Evolutionary conservation across 768 basidiomycete species (phyloP).

Genomic region (Chlorophyllum brunneum): DNA sequence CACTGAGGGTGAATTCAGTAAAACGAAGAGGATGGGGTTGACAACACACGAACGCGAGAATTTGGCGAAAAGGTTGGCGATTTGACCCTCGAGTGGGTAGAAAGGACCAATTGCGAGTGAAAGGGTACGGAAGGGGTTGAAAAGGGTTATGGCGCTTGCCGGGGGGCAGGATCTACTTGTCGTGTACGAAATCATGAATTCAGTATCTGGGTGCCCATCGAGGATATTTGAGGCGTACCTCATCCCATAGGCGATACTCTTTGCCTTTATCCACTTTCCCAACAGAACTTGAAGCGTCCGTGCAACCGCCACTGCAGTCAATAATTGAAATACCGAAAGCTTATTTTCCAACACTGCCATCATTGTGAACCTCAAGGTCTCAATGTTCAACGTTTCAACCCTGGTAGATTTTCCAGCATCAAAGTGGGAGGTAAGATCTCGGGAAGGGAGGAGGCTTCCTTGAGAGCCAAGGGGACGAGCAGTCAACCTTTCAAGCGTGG

Average conservation of each 20-base stretch:
- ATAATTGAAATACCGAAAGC: not conserved
- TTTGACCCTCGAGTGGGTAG: conserved; percentile 31
- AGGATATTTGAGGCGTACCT: not conserved
- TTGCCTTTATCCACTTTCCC: conserved; percentile 2
- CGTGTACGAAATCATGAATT: no score
- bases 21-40: not conserved
- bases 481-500: no score
- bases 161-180: conserved; percentile 6
- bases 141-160: conserved; percentile 13
- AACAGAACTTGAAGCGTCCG: conserved; percentile 1
- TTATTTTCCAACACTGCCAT: no score
- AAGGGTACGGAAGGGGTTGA: conserved; percentile 28
- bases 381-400: no score
- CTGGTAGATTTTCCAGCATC: no score
- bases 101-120: conserved; percentile 23
- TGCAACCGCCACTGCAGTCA: not conserved
- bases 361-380: no score
- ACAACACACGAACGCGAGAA: conserved; percentile 29
- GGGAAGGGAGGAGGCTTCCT: no score
- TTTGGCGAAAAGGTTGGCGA: conserved; percentile 29
- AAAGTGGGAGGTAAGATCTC: no score
- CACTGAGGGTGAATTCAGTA: conserved; percentile 21
- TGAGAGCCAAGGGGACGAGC: no score
- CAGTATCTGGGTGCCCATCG: not conserved
- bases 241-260: not conserved